Base-by-base conservation (phyloP, 768 basidiomycete species). In the Pisolithus albus region DNA sequence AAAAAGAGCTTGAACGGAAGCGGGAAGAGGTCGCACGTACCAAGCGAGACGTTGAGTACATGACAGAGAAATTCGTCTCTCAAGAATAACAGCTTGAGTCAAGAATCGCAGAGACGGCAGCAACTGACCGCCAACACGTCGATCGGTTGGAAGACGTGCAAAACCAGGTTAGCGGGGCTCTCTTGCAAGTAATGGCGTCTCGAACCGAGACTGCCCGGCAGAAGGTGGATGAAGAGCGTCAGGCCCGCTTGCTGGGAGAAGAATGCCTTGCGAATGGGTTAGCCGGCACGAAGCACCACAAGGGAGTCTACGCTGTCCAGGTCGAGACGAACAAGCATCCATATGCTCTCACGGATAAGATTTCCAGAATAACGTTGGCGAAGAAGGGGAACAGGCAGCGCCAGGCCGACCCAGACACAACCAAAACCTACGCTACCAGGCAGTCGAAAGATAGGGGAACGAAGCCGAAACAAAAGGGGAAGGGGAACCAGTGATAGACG, bases 1-100 rank as follows among this genome's bases (percentile, higher is more conserved):
- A 75, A 47, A 58, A 68, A 1, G 78, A 76, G 58, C 67, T 70
- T 23, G 66, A 63, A 52, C 73, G 63, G 48, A 68, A 77, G 26
- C 69, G 74, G 54, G 59, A 62, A n/a, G 75, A 77, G 52, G 74
- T 79, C 56, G 58, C 61, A 10, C 65, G 73, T 34, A 68, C 77
- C 24, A 71, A 72, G 44, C 53, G 49, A 30, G 73, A 77, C 28
- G 63, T 75, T 4, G 56, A 67, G 43, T 69, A 64, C n/a, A 65
- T 78, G 58, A 71, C 67, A 0, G 63, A 71, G 9, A 67, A 70
- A 24, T 77, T 73, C 53, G 47, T 55, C 40, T 62, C 66, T 24
- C 72, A 77, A 55, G 71, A 71, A 48, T 52, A 53, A n/a, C 58
- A 64, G 28, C 68, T 68, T 1, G 61, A 70, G 52, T 63, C 61